A percentile compares a stretch with the other conserved stretches of the same genome.
Conservation (phyloP, 2,329 filamentous ascomycete genomes). For the Pseudocercospora eumusae region DNA sequence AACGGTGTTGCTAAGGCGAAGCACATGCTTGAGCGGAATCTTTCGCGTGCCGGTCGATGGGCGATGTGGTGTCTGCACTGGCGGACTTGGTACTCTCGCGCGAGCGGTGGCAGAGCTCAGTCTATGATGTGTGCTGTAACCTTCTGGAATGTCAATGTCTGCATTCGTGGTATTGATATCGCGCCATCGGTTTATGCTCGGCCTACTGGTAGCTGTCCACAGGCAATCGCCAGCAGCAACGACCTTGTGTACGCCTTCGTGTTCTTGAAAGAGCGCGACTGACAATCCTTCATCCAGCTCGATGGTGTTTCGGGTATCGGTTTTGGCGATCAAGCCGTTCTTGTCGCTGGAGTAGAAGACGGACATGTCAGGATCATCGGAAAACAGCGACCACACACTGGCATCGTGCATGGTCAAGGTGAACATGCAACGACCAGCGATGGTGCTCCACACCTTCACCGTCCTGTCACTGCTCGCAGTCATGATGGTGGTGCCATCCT, state of each 20-base stretch:
- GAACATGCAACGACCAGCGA: constrained; percentile 92
- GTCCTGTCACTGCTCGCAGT: constrained; percentile 95
- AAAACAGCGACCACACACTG: constrained; percentile 94
- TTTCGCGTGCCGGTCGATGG: constrained; percentile 53
- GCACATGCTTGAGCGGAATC: constrained; percentile 74
- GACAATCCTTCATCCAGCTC: constrained; percentile 87
- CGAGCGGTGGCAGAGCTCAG: constrained; percentile 53
- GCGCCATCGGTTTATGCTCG: constrained; percentile 88
- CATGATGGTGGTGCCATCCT: constrained; percentile 85
- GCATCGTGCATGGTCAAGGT: constrained; percentile 99
- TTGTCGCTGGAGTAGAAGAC: constrained; percentile 95
- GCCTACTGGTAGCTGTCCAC: constrained; percentile 87
- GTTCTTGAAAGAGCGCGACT: constrained; percentile 87
- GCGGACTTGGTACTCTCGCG: constrained; percentile 43
- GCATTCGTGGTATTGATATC: constrained; percentile 77
- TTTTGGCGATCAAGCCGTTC: constrained; percentile 92
- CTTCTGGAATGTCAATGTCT: constrained; percentile 62
- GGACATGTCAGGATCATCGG: constrained; percentile 78
- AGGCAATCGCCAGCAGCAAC: constrained; percentile 70
- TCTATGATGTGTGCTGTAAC: constrained; percentile 53
- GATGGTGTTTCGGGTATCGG: constrained; percentile 74
- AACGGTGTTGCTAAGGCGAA: constrained; percentile 82
- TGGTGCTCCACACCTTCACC: constrained; percentile 96
- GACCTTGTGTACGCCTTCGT: constrained; percentile 73
- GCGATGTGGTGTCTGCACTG: constrained; percentile 13